Percentiles rank a stretch among this genome's conserved stretches.
Evolutionary conservation across 169 alveolate species (phyloP).

Genomic region (Babesia divergens): DNA sequence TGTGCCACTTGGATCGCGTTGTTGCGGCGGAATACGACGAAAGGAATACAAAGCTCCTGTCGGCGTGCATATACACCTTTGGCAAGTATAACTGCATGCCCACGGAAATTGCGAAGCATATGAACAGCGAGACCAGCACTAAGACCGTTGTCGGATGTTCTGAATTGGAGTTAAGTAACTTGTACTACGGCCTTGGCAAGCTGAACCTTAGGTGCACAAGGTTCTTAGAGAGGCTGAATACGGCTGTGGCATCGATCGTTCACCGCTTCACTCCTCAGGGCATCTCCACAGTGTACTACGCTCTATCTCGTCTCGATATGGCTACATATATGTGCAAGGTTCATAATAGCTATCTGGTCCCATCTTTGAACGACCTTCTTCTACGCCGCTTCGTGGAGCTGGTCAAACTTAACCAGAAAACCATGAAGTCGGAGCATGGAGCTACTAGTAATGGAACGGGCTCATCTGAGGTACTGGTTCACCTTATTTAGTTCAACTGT

Average conservation of each 20-base stretch:
- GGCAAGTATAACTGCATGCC: conserved; percentile 53
- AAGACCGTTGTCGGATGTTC: background rate
- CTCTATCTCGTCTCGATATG: conserved; percentile 37
- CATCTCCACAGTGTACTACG: conserved; percentile 29
- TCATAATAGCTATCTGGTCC: no score
- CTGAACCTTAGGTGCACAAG: conserved; percentile 22
- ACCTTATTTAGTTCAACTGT: no score
- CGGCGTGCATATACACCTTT: conserved; percentile 47
- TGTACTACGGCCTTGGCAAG: conserved; percentile 52
- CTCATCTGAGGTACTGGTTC: no score
- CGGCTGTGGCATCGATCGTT: background rate
- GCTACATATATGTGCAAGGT: no score
- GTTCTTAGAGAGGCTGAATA: conserved; percentile 14
- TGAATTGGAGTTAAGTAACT: conserved; percentile 48
- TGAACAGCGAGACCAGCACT: background rate
- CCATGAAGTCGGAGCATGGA: no score
- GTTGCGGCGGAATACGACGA: background rate
- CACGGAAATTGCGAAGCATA: background rate
- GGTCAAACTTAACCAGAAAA: background rate
- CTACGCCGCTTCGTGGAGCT: background rate
- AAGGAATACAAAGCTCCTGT: conserved; percentile 39
- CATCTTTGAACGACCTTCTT: no score
- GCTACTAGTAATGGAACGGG: no score
- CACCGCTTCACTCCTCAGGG: conserved; percentile 48
- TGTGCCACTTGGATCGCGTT: conserved; percentile 13